phyloP scores from a whole-genome alignment of 1,284 basidiomycete genomes.

The Blastosporella zonata region DNA sequence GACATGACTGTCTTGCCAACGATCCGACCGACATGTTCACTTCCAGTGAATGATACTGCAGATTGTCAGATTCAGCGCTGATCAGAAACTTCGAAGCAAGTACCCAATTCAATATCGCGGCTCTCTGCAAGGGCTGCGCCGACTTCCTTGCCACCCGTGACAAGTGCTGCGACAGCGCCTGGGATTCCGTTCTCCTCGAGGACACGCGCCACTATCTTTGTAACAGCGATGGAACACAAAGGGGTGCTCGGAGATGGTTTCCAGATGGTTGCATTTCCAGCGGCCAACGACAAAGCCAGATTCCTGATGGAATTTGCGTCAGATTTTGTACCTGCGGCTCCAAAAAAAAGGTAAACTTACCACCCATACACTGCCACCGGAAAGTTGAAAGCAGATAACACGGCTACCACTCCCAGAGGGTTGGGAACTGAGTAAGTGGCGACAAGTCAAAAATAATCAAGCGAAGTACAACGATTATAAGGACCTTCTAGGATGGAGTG shows the following conservation, averaged over 20 bases:
- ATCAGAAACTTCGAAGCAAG: slow-evolving; percentile 11
- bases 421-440: slow-evolving; percentile 68
- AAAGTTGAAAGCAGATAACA: slow-evolving; percentile 93
- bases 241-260: slow-evolving; percentile 92
- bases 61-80: slow-evolving; percentile 8
- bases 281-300: slow-evolving; percentile 82
- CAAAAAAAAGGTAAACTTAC: slow-evolving; percentile 32
- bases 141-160: slow-evolving; percentile 79
- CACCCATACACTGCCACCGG: slow-evolving; percentile 90
- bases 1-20: slow-evolving; percentile 82
- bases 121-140: slow-evolving; percentile 80
- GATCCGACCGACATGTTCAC: slow-evolving; percentile 80
- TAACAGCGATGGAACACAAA: slow-evolving; percentile 84
- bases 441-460: slow-evolving; percentile 16
- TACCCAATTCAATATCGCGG: slow-evolving; percentile 73
- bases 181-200: slow-evolving; percentile 81
- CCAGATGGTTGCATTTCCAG: slow-evolving; percentile 94
- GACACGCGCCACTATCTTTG: slow-evolving; percentile 78
- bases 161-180: slow-evolving; percentile 79
- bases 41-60: slow-evolving; percentile 90
- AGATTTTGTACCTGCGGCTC: neutral
- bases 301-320: slow-evolving; percentile 58
- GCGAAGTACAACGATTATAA: slow-evolving; percentile 8
- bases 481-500: slow-evolving; percentile 88
- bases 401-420: slow-evolving; percentile 89